phyloP scores from a whole-genome alignment of 2,329 filamentous ascomycete species.

The Fusarium pininemorale region DNA sequence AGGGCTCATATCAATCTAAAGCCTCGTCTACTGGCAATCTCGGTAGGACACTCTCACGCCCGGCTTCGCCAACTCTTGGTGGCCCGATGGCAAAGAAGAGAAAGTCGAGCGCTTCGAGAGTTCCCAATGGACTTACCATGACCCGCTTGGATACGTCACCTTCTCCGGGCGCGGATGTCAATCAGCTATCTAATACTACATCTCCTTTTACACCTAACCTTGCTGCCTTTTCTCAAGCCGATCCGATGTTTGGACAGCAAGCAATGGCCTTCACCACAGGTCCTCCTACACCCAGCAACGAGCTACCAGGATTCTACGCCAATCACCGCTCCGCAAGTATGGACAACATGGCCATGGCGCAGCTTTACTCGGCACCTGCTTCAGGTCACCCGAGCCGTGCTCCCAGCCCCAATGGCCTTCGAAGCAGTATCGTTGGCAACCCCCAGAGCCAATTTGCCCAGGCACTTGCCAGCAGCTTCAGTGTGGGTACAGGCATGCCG shows the following conservation, averaged over 20 bases:
- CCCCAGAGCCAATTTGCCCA: slow-evolving; percentile 57
- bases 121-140: slow-evolving; percentile 82
- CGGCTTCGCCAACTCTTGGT: slow-evolving; percentile 74
- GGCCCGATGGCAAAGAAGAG: slow-evolving; percentile 81
- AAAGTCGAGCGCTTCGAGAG: slow-evolving; percentile 78
- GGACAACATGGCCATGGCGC: slow-evolving; percentile 70
- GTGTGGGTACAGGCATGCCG: slow-evolving; percentile 59
- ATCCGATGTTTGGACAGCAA: slow-evolving; percentile 57
- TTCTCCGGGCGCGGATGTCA: slow-evolving; percentile 49
- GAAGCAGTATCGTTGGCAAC: slow-evolving; percentile 56
- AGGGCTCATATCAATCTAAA: slow-evolving; percentile 49
- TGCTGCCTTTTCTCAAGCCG: slow-evolving; percentile 54
- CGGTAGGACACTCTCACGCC: slow-evolving; percentile 68
- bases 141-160: slow-evolving; percentile 75
- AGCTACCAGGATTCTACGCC: slow-evolving; percentile 66
- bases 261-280: slow-evolving; percentile 61
- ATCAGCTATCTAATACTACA: slow-evolving; percentile 53
- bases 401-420: slow-evolving; percentile 72
- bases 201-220: slow-evolving; percentile 65
- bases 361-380: slow-evolving; percentile 75
- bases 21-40: slow-evolving; percentile 44
- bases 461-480: slow-evolving; percentile 57
- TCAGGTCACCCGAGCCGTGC: slow-evolving; percentile 81
- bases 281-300: slow-evolving; percentile 72
- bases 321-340: slow-evolving; percentile 69